Evolutionary conservation across 2,329 filamentous ascomycete species (phyloP), one percentile per base, ranked within the genome.

Genomic region (Dactylellina haptotyla): DNA sequence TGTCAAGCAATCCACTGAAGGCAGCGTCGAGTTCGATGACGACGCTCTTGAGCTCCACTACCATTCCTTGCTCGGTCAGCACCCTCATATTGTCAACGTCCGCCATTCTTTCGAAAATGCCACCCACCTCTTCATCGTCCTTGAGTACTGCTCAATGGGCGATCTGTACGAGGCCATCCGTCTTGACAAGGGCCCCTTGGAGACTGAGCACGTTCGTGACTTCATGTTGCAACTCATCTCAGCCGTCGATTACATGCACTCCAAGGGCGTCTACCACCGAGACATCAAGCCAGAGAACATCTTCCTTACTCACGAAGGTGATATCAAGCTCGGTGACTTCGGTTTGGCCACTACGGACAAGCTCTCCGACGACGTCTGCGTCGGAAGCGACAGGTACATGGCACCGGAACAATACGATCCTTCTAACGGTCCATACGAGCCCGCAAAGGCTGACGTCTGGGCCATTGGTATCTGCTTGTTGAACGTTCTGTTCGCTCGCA

Each of bases 351-450:
- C 94, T 9, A 91, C 88, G 4, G 92, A 96, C 75, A 85, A 88
- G 77, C 97, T 92, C 93, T 96, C 92, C 23, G 90, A 90, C 78
- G 95, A 99, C 84, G 89, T 90, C 75, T 95, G 91, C 75, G 95
- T 99, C 50, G 95, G 95, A 76, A 98, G 95, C 80, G 95, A 99
- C 80, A 92, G 95, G 64, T 99, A 99, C 84, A 99, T 99, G 95
- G 93, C 95, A 64, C 95, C 95, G 3, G 95, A 99, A 82, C 95
- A 99, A 82, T 98, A 95, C 79, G 94, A 98, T 80, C 69, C 69
- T 18, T 93, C 93, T 59, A 88, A 89, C 77, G 89, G 89, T 75
- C 95, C 95, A 71, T 99, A 99, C 83, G 94, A 92, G 64, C 93
- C 95, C 50, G 91, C 92, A 48, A 88, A 95, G 82, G 95, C 95